Evolutionary conservation across 805 yeast species (phyloP), one percentile per base, ranked within the genome.

Genomic region (Starmerella asiatica): DNA sequence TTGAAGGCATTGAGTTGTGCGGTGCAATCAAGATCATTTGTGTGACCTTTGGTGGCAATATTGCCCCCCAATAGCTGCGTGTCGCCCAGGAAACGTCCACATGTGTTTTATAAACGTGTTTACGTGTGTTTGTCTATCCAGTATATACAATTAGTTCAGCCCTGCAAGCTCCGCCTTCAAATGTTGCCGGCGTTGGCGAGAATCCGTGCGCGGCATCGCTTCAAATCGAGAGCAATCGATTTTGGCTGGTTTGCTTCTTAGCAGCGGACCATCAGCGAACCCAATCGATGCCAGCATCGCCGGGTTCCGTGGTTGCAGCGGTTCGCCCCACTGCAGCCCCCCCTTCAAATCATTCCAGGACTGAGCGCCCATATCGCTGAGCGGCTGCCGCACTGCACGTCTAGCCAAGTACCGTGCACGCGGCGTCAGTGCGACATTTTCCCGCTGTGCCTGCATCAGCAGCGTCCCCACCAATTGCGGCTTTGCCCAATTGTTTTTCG

Each of bases 351-450:
- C 15, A 3, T 34, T 17, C 36, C 43, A 42, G 7, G 38, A 40
- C 3, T 20, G 19, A 11, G 32, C 17, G 14, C 50, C 50, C 2
- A 31, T 3, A 23, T 47, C 50, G 11, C 16, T 12, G 3, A 45
- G 34, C 14, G 20, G 9, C 14, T 15, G 23, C 16, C 30, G 19
- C 5, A 21, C 28, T 2, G 34, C 38, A 2, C 42, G 26, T 7
- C 50, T 35, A 3, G 45, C 48, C 15, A 34, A 26, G n/a, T 29
- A 12, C 9, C 48, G 43, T 5, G 47, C 38, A 8, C 50, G 36
- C 15, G 44, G 16, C 4, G 49, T 45, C 24, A 44, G 28, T 5
- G 38, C 37, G 11, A 42, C 42, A 3, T 27, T 7, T 17, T 37
- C 43, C 14, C 43, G 44, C 19, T 42, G 37, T 4, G 40, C 38